phyloP scores from a whole-genome alignment of 257 asterid species.

The Solanum paucissectum region DNA sequence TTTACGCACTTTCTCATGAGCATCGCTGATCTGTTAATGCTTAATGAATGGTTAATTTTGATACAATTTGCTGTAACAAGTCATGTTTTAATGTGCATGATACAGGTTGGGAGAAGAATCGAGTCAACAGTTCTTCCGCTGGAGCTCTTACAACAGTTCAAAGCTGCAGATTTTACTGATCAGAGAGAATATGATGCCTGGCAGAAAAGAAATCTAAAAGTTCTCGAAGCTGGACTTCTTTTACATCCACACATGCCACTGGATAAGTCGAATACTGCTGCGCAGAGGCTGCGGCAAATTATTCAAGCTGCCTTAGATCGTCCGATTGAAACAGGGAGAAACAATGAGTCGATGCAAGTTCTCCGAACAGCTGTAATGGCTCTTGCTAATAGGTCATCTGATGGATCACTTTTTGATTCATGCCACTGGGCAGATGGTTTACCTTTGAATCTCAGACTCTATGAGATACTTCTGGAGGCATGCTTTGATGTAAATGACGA shows the following conservation, averaged over 20 bases:
- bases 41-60: background rate
- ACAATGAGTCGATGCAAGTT: conserved; percentile 95
- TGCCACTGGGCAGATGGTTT: conserved; percentile 98
- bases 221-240: conserved; percentile 94
- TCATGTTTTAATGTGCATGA: background rate
- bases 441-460: conserved; percentile 87
- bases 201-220: conserved; percentile 88
- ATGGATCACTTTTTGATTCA: conserved; percentile 59
- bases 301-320: conserved; percentile 67
- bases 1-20: background rate
- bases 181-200: conserved; percentile 76
- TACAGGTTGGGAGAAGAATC: conserved; percentile 70
- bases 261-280: conserved; percentile 60
- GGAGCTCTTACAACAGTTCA: conserved; percentile 96
- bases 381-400: conserved; percentile 72
- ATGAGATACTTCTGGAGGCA: conserved; percentile 83
- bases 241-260: conserved; percentile 76
- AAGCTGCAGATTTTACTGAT: conserved; percentile 83
- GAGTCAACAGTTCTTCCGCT: conserved; percentile 85
- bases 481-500: conserved; percentile 79
- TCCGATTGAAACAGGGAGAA: conserved; percentile 97
- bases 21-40: background rate
- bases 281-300: conserved; percentile 68
- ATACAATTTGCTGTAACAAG: background rate
- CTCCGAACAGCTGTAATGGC: conserved; percentile 81